Conservation (phyloP, 2,329 filamentous ascomycete genomes). For the Chrysoporthe austroafricana region DNA sequence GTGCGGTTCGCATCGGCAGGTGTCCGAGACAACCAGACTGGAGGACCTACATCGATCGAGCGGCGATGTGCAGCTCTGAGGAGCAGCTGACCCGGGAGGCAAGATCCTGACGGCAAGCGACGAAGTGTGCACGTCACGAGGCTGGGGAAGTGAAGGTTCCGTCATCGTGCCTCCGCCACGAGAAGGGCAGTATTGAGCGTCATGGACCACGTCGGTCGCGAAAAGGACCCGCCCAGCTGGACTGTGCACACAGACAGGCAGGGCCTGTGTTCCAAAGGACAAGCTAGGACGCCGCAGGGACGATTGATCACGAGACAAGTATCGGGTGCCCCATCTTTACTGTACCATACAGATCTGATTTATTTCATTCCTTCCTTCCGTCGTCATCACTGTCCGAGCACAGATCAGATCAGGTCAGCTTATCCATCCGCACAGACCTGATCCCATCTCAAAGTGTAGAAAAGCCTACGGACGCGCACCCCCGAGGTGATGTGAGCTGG, state of each 20-base stretch:
- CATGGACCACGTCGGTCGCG: neutral
- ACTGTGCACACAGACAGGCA: neutral
- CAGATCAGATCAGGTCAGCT: neutral
- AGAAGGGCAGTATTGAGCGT: neutral
- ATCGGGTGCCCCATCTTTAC: neutral
- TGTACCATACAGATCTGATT: neutral
- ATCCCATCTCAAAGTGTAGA: constrained; percentile 2
- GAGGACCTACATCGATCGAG: neutral
- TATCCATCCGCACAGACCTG: neutral
- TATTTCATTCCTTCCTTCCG: neutral
- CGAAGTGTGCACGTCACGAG: neutral
- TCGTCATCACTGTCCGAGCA: neutral
- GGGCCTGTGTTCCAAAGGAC: neutral
- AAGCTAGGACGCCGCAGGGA: constrained; percentile 4
- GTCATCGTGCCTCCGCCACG: neutral
- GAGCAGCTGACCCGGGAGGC: neutral
- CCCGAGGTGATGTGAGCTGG: neutral
- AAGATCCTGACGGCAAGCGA: neutral
- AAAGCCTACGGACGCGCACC: neutral
- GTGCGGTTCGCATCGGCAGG: neutral
- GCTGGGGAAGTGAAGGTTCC: neutral
- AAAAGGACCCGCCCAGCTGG: neutral
- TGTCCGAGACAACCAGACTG: constrained; percentile 4
- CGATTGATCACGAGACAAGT: constrained; percentile 4
- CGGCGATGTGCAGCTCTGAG: neutral